Evolutionary conservation across 1,284 basidiomycete genomes (phyloP).

Genomic region (Coriolopsis trogii): DNA sequence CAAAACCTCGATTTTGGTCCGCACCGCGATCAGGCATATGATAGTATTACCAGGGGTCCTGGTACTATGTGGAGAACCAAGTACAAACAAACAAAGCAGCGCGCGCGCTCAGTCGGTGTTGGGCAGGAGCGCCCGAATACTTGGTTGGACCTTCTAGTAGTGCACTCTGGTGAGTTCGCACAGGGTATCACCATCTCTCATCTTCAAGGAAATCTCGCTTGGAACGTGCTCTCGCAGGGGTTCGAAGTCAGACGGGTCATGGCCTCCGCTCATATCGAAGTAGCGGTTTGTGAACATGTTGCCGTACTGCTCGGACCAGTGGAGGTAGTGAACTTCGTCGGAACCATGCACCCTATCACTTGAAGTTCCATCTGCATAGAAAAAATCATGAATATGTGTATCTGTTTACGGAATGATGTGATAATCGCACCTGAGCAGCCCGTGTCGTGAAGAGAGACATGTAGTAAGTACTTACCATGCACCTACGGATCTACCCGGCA

Average conservation of each 20-base stretch:
- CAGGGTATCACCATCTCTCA: neutral
- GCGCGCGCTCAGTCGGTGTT: too few relatives aligned
- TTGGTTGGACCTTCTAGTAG: too few relatives aligned
- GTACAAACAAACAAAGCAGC: too few relatives aligned
- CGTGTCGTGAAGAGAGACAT: too few relatives aligned
- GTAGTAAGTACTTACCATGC: too few relatives aligned
- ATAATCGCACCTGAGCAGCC: too few relatives aligned
- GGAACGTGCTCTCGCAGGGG: constrained; percentile 66
- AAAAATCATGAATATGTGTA: neutral
- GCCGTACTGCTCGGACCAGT: constrained; percentile 92
- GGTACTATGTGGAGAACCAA: too few relatives aligned
- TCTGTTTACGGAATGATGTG: neutral
- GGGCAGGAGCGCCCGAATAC: too few relatives aligned
- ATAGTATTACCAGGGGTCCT: too few relatives aligned
- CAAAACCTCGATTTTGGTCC: too few relatives aligned
- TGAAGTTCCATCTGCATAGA: neutral
- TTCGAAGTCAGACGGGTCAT: constrained; percentile 60
- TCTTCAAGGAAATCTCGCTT: constrained; percentile 56
- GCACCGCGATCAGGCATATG: too few relatives aligned
- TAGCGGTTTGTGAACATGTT: constrained; percentile 67
- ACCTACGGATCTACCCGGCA: too few relatives aligned
- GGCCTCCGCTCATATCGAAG: constrained; percentile 38
- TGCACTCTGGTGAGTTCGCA: neutral
- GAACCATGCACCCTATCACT: neutral
- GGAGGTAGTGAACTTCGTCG: constrained; percentile 73